A percentile compares a stretch with the other conserved stretches of the same genome.
phyloP scores from a whole-genome alignment of 768 basidiomycete species.

The Mycena leptocephala region DNA sequence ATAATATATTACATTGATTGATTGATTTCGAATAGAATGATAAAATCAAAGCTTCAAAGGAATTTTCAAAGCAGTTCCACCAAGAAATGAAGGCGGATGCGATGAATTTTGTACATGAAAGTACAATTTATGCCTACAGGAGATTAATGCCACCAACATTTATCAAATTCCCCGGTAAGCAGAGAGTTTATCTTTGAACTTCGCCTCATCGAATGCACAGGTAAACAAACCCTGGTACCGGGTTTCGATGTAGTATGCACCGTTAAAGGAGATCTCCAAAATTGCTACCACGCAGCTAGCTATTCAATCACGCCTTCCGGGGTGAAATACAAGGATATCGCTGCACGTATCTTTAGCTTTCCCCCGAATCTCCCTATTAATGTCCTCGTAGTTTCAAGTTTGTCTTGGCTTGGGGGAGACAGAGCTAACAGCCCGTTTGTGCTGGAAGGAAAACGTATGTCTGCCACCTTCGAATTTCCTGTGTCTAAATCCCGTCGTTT shows the following conservation, averaged over 20 bases:
- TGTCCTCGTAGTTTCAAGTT: constrained; percentile 26
- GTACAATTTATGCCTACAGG: constrained; percentile 35
- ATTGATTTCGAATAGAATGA: constrained; percentile 18
- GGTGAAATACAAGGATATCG: not conserved
- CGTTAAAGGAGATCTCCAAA: constrained; percentile 21
- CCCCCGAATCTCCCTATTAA: not conserved
- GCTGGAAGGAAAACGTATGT: constrained; percentile 38
- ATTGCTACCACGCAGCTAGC: constrained; percentile 15
- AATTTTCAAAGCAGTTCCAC: not conserved
- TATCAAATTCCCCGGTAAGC: constrained; percentile 24
- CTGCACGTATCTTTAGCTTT: not conserved
- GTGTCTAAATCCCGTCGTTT: not conserved
- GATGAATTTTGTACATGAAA: not conserved
- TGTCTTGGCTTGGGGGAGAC: constrained; percentile 39
- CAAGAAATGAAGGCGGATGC: not conserved
- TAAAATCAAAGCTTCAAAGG: constrained; percentile 18
- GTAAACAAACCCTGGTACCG: constrained; percentile 25
- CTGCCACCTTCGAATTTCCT: not conserved
- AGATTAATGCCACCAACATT: constrained; percentile 27
- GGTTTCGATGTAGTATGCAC: constrained; percentile 36
- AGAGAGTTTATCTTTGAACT: not conserved
- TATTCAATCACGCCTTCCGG: not conserved
- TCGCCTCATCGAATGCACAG: not conserved
- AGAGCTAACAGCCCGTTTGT: constrained; percentile 36
- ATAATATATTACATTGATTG: not conserved